Conservation (phyloP, 2,329 filamentous ascomycete genomes). For the Monosporascus ibericus region DNA sequence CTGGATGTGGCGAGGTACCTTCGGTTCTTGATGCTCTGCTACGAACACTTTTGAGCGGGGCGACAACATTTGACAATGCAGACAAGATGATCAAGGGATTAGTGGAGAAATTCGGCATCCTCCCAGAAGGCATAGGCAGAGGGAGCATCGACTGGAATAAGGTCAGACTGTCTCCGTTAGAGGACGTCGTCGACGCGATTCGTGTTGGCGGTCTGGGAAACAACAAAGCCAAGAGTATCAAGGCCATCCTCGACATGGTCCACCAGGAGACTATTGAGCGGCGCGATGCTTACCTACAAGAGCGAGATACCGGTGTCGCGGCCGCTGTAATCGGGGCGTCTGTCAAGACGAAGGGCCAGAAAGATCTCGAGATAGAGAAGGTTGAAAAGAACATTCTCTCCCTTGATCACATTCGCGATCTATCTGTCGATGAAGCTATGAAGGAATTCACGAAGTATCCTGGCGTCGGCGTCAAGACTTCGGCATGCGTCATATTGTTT, state of each 20-base stretch:
- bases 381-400: constrained; percentile 53
- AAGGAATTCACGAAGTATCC: constrained; percentile 42
- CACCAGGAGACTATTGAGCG: constrained; percentile 56
- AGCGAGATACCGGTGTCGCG: constrained; percentile 33
- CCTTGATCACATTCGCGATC: constrained; percentile 43
- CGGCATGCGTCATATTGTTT: constrained; percentile 51
- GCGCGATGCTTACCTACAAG: constrained; percentile 37
- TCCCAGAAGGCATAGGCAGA: constrained; percentile 57
- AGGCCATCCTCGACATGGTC: constrained; percentile 66
- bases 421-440: constrained; percentile 43
- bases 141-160: constrained; percentile 72
- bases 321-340: constrained; percentile 36
- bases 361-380: constrained; percentile 50
- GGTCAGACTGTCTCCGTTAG: constrained; percentile 51
- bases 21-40: constrained; percentile 48
- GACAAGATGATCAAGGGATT: constrained; percentile 61
- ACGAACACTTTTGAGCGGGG: constrained; percentile 46
- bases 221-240: constrained; percentile 68
- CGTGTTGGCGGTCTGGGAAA: constrained; percentile 63
- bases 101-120: constrained; percentile 56
- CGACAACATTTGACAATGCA: constrained; percentile 46
- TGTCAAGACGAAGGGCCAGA: constrained; percentile 38
- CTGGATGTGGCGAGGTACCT: constrained; percentile 59
- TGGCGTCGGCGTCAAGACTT: constrained; percentile 52
- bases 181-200: constrained; percentile 63